phyloP scores from a whole-genome alignment of 129 eudicot genomes.

The Smallanthus sonchifolius region DNA sequence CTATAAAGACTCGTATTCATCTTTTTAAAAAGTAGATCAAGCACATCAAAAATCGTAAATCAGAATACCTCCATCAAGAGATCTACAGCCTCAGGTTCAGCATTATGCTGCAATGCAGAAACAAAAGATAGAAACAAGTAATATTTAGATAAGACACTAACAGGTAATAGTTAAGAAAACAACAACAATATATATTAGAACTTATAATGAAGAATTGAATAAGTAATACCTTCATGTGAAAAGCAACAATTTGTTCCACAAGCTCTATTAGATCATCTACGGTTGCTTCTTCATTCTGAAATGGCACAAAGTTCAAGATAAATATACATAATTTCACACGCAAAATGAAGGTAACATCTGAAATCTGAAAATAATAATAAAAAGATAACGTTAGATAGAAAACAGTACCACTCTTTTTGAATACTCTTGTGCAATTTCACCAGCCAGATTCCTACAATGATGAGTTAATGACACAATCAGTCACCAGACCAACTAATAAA shows the following conservation, averaged over 20 bases:
- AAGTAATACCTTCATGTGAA: slow-evolving; percentile 84
- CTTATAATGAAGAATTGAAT: background rate
- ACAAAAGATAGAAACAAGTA: background rate
- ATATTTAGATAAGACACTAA: background rate
- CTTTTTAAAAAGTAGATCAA: background rate
- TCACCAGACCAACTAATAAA: slow-evolving; percentile 1
- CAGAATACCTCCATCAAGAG: slow-evolving; percentile 87
- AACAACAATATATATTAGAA: background rate
- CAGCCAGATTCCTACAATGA: slow-evolving; percentile 75
- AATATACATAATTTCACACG: background rate
- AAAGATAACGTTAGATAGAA: background rate
- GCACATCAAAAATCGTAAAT: background rate
- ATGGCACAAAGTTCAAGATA: slow-evolving; percentile 8
- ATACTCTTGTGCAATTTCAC: slow-evolving; percentile 82
- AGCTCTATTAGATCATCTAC: slow-evolving; percentile 76
- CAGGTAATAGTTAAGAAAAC: background rate
- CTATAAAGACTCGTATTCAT: background rate
- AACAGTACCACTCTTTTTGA: slow-evolving; percentile 61
- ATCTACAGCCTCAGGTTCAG: slow-evolving; percentile 97
- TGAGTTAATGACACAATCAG: slow-evolving; percentile 1
- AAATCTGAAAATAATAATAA: background rate
- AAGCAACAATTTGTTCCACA: slow-evolving; percentile 83
- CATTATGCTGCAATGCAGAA: slow-evolving; percentile 71
- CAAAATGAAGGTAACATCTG: background rate
- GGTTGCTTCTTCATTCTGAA: slow-evolving; percentile 66